Evolutionary conservation across 495 filamentous ascomycete genomes (phyloP), one percentile per base, ranked within the genome.

Genomic region (Tetracladium setigerum): DNA sequence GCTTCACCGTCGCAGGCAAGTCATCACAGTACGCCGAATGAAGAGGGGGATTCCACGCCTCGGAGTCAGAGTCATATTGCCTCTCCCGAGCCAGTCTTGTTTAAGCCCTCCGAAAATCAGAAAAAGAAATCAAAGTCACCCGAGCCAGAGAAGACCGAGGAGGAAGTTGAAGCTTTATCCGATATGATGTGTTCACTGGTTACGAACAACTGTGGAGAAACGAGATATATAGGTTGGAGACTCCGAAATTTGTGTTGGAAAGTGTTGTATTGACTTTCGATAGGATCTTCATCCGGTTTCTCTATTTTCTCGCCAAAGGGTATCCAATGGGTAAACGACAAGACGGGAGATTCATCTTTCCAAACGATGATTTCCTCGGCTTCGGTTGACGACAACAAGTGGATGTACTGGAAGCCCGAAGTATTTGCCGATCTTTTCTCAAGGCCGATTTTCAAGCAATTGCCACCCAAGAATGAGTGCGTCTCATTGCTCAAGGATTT

Each of bases 171-270:
- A 59, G 84, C 81, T 1, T 61, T 98, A 50, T 95, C 92, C 8
- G 92, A 98, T 66, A 95, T 96, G 85, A 97, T 98, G 92, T 96
- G 92, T 64, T 95, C 89, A 1, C 68, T 98, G 34, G 91, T 98
- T n/a, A 98, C 92, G 6, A 97, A 95, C 51, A 94, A 95, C 56
- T 86, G 82, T 52, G 92, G 92, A 27, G 92, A 98, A 67, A 95
- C 92, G 22, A 76, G 92, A 62, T 98, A 95, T 67, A 95, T 97
- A 56, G 92, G 90, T 95, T 78, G 32, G 76, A 54, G 40, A 43
- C 40, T 44, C 40, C 35, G 32, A 7, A 27, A 35, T 42, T 56
- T 34, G 37, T 53, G 10, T 7, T 27, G 44, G 30, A 12, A 45
- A 5, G 15, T 30, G 38, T 38, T 16, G 35, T 37, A 34, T 50